phyloP scores from a whole-genome alignment of 2,329 filamentous ascomycete species.

The Botryotinia globosa region DNA sequence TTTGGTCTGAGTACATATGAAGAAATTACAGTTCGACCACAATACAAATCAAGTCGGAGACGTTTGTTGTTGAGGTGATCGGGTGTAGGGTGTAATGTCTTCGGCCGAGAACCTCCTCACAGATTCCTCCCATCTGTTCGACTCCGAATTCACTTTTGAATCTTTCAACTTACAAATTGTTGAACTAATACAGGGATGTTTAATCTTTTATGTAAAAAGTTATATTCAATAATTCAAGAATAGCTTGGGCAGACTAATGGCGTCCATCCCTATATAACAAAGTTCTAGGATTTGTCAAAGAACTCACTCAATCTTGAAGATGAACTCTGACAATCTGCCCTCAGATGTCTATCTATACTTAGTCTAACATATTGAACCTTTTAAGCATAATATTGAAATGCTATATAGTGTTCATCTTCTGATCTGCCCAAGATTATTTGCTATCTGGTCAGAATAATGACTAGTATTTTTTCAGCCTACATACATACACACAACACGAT shows the following conservation, averaged over 20 bases:
- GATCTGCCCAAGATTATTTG: background rate
- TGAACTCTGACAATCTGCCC: background rate
- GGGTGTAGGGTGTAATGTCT: background rate
- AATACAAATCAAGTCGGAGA: background rate
- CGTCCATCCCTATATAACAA: background rate
- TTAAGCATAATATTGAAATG: rapidly evolving
- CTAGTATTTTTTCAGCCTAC: background rate
- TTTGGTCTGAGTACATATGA: rapidly evolving
- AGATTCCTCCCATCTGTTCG: no score
- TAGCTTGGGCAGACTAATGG: background rate
- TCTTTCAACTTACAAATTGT: background rate
- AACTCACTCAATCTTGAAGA: background rate
- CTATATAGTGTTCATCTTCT: background rate
- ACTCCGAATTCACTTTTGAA: background rate
- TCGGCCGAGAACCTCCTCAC: no score
- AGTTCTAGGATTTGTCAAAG: background rate
- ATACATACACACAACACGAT: background rate
- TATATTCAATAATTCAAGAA: background rate
- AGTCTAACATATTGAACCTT: background rate
- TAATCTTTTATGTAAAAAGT: background rate
- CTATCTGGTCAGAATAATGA: background rate
- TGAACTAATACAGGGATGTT: background rate
- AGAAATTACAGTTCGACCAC: background rate
- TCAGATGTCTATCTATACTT: background rate
- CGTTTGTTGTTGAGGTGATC: background rate